Evolutionary conservation across 2,329 filamentous ascomycete genomes (phyloP).

Genomic region (Clarireedia paspali): DNA sequence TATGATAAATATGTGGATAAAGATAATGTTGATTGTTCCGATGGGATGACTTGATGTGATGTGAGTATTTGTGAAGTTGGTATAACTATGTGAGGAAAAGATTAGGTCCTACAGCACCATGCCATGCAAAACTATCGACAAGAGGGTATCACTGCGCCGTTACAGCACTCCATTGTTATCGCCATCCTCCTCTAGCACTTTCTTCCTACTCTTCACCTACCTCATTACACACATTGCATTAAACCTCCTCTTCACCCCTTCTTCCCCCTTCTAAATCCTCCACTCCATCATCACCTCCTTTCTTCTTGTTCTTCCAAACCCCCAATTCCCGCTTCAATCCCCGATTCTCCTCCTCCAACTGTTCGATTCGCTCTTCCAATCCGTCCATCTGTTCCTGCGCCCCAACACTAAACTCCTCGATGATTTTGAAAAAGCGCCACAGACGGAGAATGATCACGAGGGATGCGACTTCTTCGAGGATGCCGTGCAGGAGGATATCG

Average conservation of each 20-base stretch:
- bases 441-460: slow-evolving; percentile 60
- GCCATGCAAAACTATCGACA: too few relatives aligned
- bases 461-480: slow-evolving; percentile 55
- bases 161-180: background rate
- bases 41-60: too few relatives aligned
- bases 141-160: too few relatives aligned
- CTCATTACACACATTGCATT: slow-evolving; percentile 1
- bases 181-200: too few relatives aligned
- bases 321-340: slow-evolving; percentile 40
- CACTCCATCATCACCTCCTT: slow-evolving; percentile 17
- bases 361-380: slow-evolving; percentile 43
- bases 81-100: too few relatives aligned
- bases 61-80: too few relatives aligned
- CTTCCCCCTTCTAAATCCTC: background rate
- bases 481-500: slow-evolving; percentile 52
- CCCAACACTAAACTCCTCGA: slow-evolving; percentile 58
- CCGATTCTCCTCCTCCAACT: slow-evolving; percentile 41
- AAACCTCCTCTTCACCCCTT: background rate
- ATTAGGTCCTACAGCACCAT: too few relatives aligned
- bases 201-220: background rate
- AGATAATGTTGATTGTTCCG: too few relatives aligned
- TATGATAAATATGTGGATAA: too few relatives aligned
- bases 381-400: slow-evolving; percentile 55
- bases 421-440: slow-evolving; percentile 63
- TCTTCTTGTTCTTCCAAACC: slow-evolving; percentile 12